phyloP scores from a whole-genome alignment of 495 filamentous ascomycete genomes.

The Darksidea phi region DNA sequence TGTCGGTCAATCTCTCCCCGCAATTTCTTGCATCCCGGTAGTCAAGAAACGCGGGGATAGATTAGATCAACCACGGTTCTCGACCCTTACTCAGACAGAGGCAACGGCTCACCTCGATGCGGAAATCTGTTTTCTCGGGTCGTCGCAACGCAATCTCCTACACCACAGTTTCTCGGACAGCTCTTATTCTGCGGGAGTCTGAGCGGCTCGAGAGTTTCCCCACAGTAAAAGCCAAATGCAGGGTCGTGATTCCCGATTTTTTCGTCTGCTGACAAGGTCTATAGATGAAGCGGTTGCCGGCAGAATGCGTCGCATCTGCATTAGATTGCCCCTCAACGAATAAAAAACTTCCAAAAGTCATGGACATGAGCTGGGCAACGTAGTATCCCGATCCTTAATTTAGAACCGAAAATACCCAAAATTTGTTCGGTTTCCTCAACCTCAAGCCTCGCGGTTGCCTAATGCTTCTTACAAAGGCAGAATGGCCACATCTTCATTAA shows the following conservation, averaged over 20 bases:
- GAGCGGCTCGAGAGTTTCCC: not conserved
- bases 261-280: conserved; percentile 6
- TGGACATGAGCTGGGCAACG: not conserved
- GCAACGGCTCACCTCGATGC: not conserved
- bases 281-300: conserved; percentile 24
- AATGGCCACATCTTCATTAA: not conserved
- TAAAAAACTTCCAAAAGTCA: not conserved
- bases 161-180: not conserved
- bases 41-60: conserved; percentile 2
- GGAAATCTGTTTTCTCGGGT: not conserved
- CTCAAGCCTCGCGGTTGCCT: not conserved
- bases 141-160: not conserved
- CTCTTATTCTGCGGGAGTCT: not conserved
- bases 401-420: not conserved
- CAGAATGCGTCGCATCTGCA: conserved; percentile 26
- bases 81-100: conserved; percentile 3
- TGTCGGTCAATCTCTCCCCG: conserved; percentile 27
- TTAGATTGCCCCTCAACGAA: conserved; percentile 16
- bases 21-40: conserved; percentile 24
- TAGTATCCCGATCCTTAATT: not conserved
- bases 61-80: not conserved
- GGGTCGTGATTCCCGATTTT: not conserved
- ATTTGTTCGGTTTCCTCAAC: not conserved
- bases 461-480: not conserved
- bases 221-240: conserved; percentile 23